Evolutionary conservation across 331 rosid genomes (phyloP).

Genomic region (Malus hybrid): DNA sequence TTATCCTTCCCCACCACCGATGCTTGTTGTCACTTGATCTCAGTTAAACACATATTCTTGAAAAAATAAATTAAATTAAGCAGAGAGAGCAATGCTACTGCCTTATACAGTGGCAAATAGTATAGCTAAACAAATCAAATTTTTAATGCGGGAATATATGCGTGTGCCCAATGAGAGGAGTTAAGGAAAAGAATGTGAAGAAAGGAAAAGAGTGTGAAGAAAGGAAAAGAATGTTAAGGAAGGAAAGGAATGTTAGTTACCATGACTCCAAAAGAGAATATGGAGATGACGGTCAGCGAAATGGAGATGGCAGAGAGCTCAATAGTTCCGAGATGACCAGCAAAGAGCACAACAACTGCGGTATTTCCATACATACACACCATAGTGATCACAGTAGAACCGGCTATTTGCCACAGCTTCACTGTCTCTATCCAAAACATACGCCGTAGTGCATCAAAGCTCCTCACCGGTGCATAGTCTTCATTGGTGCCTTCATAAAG

Average conservation of each 20-base stretch:
- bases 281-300: neutral
- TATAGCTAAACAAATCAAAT: too few relatives aligned
- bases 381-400: neutral
- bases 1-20: too few relatives aligned
- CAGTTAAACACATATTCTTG: too few relatives aligned
- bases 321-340: constrained; percentile 7
- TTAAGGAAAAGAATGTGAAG: neutral
- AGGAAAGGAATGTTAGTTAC: neutral
- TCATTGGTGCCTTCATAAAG: neutral
- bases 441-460: neutral
- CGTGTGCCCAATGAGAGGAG: too few relatives aligned
- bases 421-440: constrained; percentile 12
- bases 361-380: neutral
- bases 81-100: too few relatives aligned
- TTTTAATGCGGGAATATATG: too few relatives aligned
- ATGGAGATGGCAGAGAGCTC: constrained; percentile 9
- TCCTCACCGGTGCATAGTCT: constrained; percentile 7
- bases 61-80: too few relatives aligned
- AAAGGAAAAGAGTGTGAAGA: neutral
- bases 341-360: neutral
- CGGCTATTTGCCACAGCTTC: constrained; percentile 11
- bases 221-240: too few relatives aligned
- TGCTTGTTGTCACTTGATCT: too few relatives aligned
- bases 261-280: constrained; percentile 6
- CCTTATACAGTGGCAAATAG: too few relatives aligned